Conservation (phyloP, 352 stramenopile species). For the Pythium brachiatum region DNA sequence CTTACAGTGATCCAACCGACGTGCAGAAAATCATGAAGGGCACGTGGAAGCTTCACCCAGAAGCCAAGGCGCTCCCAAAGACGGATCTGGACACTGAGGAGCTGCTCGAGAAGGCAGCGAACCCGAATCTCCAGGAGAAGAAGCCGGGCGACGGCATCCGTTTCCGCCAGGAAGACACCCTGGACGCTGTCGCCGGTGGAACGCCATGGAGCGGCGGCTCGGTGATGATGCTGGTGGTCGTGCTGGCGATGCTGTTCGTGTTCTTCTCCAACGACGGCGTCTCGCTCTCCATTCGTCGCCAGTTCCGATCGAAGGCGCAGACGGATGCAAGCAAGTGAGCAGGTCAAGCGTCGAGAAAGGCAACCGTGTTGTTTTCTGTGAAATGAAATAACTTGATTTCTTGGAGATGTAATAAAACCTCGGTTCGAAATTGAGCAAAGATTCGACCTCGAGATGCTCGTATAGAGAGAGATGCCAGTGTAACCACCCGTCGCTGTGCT, state of each 20-base stretch:
- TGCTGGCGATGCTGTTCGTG: slow-evolving; percentile 58
- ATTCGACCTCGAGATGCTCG: slow-evolving; percentile 7
- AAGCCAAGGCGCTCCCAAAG: slow-evolving; percentile 9
- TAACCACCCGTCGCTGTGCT: slow-evolving; percentile 28
- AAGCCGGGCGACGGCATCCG: slow-evolving; percentile 22
- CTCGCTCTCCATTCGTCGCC: slow-evolving; percentile 49
- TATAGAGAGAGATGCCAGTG: slow-evolving; percentile 32
- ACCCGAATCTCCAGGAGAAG: slow-evolving; percentile 25
- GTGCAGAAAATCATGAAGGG: slow-evolving; percentile 33
- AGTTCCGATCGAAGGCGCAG: slow-evolving; percentile 39
- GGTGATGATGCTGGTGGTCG: slow-evolving; percentile 53
- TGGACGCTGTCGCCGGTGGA: slow-evolving; percentile 28
- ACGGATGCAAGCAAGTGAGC: slow-evolving; percentile 32
- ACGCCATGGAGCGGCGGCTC: slow-evolving; percentile 27
- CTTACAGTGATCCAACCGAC: slow-evolving; percentile 28
- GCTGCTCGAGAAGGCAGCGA: slow-evolving; percentile 21
- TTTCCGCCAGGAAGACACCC: slow-evolving; percentile 45
- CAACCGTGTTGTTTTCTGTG: slow-evolving; percentile 21
- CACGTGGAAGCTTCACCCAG: slow-evolving; percentile 22
- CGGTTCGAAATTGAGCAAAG: neutral
- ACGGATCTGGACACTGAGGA: slow-evolving; percentile 10
- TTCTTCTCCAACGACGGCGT: slow-evolving; percentile 65
- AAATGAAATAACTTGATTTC: slow-evolving; percentile 17
- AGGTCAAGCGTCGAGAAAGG: neutral
- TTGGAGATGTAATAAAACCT: slow-evolving; percentile 25